Base-by-base conservation (phyloP, 495 filamentous ascomycete genomes). In the Collariella sp. region DNA sequence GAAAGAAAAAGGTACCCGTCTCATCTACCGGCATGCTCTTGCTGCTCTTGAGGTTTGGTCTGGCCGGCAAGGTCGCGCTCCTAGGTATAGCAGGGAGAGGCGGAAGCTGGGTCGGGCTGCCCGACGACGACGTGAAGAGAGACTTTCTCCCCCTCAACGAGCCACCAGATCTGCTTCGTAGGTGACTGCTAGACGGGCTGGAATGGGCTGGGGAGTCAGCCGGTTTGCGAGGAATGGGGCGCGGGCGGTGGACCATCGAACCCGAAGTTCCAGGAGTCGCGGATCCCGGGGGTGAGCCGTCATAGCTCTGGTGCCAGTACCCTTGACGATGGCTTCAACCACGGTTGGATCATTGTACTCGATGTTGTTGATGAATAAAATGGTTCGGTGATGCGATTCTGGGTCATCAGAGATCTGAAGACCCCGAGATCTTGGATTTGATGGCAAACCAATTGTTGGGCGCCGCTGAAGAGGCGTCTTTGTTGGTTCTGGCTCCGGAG, bases 21-120 rank as follows among this genome's bases (percentile, higher is more conserved):
- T 79, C 76, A 19, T 78, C 65, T 24, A 76, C 68, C 1, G 77
- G 76, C 76, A 78, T 79, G 56, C 77, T 78, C 68, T 74, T 75
- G 15, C 73, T 76, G 47, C 72, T 64, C 52, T 75, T 76, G 2
- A 75, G 67, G 22, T 70, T 60, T 3, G 67, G 66, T 12, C 72
- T 58, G 12, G 55, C 33, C 0, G 56, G 51, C 35, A 60, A 58
- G 5, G 61, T 61, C 5, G 69, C 69, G 35, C 64, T 70, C 34
- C 63, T 72, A n/a, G 75, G 75, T 0, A 74, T 66, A 29, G 69
- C 62, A 10, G 76, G 77, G 6, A 73, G 67, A 6, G 72, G 70
- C 2, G 73, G 73, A 15, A 79, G 64, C 39, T 68, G 61, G 12
- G 71, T 76, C 26, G 76, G 76, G 52, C 75, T 78, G 24, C 75